These are phyloP conservation scores for Trichoderma sp. DNA, from an alignment of 2,329 filamentous ascomycete species.

Conservation along the genomic window DNA sequence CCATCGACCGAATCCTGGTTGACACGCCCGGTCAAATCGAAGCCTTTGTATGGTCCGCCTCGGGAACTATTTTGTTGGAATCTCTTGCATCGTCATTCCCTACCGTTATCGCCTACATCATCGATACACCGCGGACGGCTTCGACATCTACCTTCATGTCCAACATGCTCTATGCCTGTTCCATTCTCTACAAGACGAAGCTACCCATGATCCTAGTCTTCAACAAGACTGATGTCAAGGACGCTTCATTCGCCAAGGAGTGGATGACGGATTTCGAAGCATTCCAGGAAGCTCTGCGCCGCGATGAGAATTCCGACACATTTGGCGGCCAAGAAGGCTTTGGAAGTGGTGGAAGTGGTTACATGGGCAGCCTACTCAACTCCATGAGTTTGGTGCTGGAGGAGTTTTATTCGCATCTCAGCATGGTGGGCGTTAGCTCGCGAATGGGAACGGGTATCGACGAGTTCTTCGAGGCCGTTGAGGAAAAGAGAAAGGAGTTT, in stretches of 20 bases:
- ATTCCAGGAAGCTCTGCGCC: conserved; percentile 80
- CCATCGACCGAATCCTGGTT: conserved; percentile 80
- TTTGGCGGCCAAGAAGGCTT: conserved; percentile 71
- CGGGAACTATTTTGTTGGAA: conserved; percentile 88
- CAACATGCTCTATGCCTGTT: conserved; percentile 99
- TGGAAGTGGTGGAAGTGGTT: conserved; percentile 74
- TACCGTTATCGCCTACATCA: conserved; percentile 94
- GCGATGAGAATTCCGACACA: conserved; percentile 74
- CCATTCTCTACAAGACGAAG: conserved; percentile 97
- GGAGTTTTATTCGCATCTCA: conserved; percentile 94
- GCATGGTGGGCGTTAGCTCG: conserved; percentile 87
- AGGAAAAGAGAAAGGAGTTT: conserved; percentile 85
- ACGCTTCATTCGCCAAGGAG: conserved; percentile 86
- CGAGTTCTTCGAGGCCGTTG: conserved; percentile 88
- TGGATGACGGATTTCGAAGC: conserved; percentile 99
- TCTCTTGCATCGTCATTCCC: conserved; percentile 91
- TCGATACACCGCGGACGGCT: conserved; percentile 90
- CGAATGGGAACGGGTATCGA: conserved; percentile 90
- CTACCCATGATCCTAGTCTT: conserved; percentile 98
- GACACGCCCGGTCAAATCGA: conserved; percentile 98
- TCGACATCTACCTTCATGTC: conserved; percentile 98
- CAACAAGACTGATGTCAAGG: conserved; percentile 97
- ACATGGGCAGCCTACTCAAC: conserved; percentile 94
- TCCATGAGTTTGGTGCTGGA: conserved; percentile 98
- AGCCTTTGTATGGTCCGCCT: conserved; percentile 97